These are phyloP conservation scores for Cladorrhinum samala DNA, from an alignment of 495 filamentous ascomycete genomes.

Conservation along the genomic window DNA sequence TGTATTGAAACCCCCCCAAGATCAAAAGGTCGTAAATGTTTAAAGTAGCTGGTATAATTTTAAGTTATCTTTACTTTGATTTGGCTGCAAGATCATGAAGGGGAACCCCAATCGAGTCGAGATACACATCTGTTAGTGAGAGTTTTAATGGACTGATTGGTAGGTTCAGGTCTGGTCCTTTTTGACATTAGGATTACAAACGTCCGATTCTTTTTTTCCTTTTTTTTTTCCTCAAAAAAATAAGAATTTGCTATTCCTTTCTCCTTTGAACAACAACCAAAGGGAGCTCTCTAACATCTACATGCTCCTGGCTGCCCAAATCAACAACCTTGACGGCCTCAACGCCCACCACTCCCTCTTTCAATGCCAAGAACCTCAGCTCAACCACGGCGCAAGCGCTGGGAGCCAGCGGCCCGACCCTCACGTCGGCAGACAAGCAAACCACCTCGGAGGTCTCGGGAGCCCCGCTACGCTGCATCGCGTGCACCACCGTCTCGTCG, in stretches of 20 bases:
- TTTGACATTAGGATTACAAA: too few relatives aligned
- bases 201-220: too few relatives aligned
- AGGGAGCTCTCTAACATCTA: conserved; percentile 76
- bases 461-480: conserved; percentile 67
- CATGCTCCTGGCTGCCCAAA: conserved; percentile 69
- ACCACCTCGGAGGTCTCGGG: conserved; percentile 71
- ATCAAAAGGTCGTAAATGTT: too few relatives aligned
- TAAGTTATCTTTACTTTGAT: too few relatives aligned
- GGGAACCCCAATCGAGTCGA: too few relatives aligned
- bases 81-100: too few relatives aligned
- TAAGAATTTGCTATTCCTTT: conserved; percentile 8
- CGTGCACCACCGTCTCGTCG: conserved; percentile 78
- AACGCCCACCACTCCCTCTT: conserved; percentile 65
- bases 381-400: conserved; percentile 76
- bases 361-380: conserved; percentile 71
- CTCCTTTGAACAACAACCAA: conserved; percentile 51
- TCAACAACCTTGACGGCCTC: conserved; percentile 82
- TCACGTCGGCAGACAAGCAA: conserved; percentile 75
- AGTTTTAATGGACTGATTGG: too few relatives aligned
- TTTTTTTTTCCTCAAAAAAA: neutral
- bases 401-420: conserved; percentile 71
- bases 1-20: too few relatives aligned
- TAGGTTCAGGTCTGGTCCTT: too few relatives aligned
- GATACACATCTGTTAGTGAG: too few relatives aligned
- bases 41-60: too few relatives aligned